Evolutionary conservation across 768 basidiomycete species (phyloP), one percentile per base, ranked within the genome.

Genomic region (Tulasnella sp.): DNA sequence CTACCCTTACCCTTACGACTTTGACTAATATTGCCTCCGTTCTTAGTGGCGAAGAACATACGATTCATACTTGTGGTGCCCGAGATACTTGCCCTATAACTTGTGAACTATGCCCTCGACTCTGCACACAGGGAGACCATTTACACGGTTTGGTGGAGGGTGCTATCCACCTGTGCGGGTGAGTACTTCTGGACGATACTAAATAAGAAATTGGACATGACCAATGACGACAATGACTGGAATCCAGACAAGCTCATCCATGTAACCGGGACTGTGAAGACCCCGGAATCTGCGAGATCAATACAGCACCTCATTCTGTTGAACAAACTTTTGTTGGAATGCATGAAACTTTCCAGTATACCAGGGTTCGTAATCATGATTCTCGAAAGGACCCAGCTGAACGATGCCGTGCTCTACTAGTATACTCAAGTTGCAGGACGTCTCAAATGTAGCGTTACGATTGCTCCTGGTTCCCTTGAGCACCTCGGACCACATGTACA

Each of bases 291-390:
- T 81, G 78, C 49, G 67, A 77, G 40, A 78, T 80, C 13, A 71
- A 78, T 45, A 76, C 72, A 0, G 65, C 70, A 0, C 79, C 79
- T 0, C 71, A 74, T 46, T 73, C 77, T 0, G 70, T 81, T 29
- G 73, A 78, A 57, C 74, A 76, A 4, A 78, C 76, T 0, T 81
- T 80, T 56, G 72, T 70, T 0, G 79, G 78, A 0, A 66, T 61
- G 51, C 73, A 79, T 44, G 75, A 78, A 53, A 77, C 72, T 0
- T 81, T 79, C 57, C 72, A 75, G 58, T 81, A 76, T 45, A 81
- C 79, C 0, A 80, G 79, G 68, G 79, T 75, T 43, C 24, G 59
- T 53, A 5, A 6, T 20, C 16, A 22, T 16, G 5, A n/a, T 25
- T 28, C 8, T 25, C 13, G 34, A 34, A 42, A 13, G 2, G 19